phyloP scores from a whole-genome alignment of 129 eudicot species.

The Lactuca sativa region DNA sequence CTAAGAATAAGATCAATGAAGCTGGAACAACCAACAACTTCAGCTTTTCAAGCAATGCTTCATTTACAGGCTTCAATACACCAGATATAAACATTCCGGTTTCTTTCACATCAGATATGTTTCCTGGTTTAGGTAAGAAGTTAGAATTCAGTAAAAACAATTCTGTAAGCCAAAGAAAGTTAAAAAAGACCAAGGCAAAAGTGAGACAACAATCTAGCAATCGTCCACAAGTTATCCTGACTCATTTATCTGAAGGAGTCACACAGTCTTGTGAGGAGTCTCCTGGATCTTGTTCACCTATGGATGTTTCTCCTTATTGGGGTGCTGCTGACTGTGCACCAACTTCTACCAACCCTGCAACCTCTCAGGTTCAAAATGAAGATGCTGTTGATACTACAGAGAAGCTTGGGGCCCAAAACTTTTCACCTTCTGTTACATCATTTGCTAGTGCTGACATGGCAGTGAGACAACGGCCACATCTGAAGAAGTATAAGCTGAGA shows the following conservation, averaged over 20 bases:
- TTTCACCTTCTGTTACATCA: conserved; percentile 32
- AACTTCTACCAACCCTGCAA: conserved; percentile 33
- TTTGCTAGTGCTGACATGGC: conserved; percentile 42
- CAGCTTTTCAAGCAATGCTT: conserved; percentile 32
- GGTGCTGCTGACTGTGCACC: conserved; percentile 32
- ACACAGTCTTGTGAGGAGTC: conserved; percentile 42
- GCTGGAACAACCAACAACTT: conserved; percentile 38
- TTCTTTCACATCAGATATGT: conserved; percentile 45
- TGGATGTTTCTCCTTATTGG: conserved; percentile 92
- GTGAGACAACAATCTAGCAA: conserved; percentile 33
- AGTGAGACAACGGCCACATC: conserved; percentile 42
- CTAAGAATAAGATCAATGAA: conserved; percentile 22
- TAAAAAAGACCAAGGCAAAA: conserved; percentile 58
- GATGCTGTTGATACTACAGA: conserved; percentile 18
- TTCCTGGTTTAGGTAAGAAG: conserved; percentile 43
- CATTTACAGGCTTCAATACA: conserved; percentile 42
- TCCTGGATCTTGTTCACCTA: conserved; percentile 76
- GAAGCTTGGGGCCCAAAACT: conserved; percentile 11
- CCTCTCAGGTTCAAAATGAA: conserved; percentile 32
- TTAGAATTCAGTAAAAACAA: conserved; percentile 37
- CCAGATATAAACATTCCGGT: conserved; percentile 40
- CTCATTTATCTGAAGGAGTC: conserved; percentile 28
- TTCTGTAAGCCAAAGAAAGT: conserved; percentile 41
- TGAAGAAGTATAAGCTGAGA: conserved; percentile 69
- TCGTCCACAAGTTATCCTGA: conserved; percentile 21